Percentiles rank a stretch among this genome's conserved stretches.
These are phyloP conservation scores for Massospora cicadina DNA, from an alignment of 371 early-diverging fungal species.

Conservation along the genomic window DNA sequence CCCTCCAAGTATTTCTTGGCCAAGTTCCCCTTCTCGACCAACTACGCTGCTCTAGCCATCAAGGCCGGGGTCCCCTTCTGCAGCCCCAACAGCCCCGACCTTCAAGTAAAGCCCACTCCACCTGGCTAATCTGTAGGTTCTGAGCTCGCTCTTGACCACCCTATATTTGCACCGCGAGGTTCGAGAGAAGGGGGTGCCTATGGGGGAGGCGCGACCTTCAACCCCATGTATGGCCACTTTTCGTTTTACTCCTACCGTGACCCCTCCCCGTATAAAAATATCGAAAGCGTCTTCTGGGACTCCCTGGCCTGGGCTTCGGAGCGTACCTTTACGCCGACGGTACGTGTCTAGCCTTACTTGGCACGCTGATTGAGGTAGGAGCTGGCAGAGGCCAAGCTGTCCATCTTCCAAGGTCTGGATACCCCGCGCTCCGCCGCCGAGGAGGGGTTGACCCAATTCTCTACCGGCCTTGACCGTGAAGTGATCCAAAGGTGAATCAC, in stretches of 20 bases:
- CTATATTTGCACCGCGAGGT: slow-evolving; percentile 82
- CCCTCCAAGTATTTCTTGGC: not conserved
- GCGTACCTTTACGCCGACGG: slow-evolving; percentile 25
- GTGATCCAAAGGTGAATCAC: not conserved
- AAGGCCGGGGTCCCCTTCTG: slow-evolving; percentile 49
- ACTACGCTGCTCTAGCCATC: slow-evolving; percentile 56
- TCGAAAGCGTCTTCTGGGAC: slow-evolving; percentile 38
- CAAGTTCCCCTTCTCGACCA: slow-evolving; percentile 60
- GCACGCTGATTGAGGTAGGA: slow-evolving; percentile 22
- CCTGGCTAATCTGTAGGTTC: slow-evolving; percentile 14
- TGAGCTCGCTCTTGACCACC: slow-evolving; percentile 64
- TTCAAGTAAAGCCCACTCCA: slow-evolving; percentile 11
- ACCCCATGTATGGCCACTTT: slow-evolving; percentile 54
- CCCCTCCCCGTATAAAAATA: slow-evolving; percentile 56
- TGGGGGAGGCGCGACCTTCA: slow-evolving; percentile 72
- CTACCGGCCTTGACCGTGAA: not conserved
- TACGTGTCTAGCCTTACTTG: not conserved
- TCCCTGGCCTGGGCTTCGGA: slow-evolving; percentile 47
- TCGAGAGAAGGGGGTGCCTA: slow-evolving; percentile 95
- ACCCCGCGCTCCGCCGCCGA: slow-evolving; percentile 63
- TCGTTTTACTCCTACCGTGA: slow-evolving; percentile 88
- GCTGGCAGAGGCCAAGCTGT: slow-evolving; percentile 81
- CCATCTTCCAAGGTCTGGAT: slow-evolving; percentile 69
- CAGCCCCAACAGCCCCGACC: slow-evolving; percentile 1
- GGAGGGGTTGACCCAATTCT: slow-evolving; percentile 59